Evolutionary conservation across 805 yeast genomes (phyloP).

Genomic region (Starmerella khaoyaiensis): DNA sequence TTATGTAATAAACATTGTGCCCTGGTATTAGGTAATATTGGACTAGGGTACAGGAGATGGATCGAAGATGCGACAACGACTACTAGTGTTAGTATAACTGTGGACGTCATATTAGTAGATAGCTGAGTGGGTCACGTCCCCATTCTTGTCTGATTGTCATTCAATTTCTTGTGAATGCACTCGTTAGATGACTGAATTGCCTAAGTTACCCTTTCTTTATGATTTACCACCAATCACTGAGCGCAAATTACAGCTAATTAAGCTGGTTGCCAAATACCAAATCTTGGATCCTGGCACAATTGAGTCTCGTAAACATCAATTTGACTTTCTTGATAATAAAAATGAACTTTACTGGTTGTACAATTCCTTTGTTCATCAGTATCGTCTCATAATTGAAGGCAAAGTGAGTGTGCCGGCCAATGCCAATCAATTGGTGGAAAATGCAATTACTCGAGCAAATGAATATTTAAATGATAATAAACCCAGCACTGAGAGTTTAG

Average conservation of each 20-base stretch:
- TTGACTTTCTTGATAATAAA: conserved; percentile 46
- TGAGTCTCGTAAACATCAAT: conserved; percentile 35
- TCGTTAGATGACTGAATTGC: too few relatives aligned
- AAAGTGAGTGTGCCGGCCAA: neutral
- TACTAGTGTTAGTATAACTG: too few relatives aligned
- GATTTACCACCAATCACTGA: conserved; percentile 36
- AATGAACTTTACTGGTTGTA: conserved; percentile 53
- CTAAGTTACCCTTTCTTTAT: conserved; percentile 6
- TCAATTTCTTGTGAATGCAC: too few relatives aligned
- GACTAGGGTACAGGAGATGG: too few relatives aligned
- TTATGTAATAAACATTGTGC: too few relatives aligned
- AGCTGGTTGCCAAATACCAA: conserved; percentile 55
- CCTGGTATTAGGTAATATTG: too few relatives aligned
- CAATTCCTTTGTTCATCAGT: conserved; percentile 42
- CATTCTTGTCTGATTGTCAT: too few relatives aligned
- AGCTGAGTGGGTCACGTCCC: too few relatives aligned
- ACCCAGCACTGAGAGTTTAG: neutral
- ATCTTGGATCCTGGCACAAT: conserved; percentile 43
- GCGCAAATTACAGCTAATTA: conserved; percentile 55
- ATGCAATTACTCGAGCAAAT: neutral
- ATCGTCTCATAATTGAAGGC: conserved; percentile 31
- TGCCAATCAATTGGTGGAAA: neutral
- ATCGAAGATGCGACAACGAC: too few relatives aligned
- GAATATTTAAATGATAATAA: neutral
- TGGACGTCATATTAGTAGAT: too few relatives aligned